Base-by-base conservation (phyloP, 2,329 filamentous ascomycete species). In the Fusarium pilosicola region DNA sequence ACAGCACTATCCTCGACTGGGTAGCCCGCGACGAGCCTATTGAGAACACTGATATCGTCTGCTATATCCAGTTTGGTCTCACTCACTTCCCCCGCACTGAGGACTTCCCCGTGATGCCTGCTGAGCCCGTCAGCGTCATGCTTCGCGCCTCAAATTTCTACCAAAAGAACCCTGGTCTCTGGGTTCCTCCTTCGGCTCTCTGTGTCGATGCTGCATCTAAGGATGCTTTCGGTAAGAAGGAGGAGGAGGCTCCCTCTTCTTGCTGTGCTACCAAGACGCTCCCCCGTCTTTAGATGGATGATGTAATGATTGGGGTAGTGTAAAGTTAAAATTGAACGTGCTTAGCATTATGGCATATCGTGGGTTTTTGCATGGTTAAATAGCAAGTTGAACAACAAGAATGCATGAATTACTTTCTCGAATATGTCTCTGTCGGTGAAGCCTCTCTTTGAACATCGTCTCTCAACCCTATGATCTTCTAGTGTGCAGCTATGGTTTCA, bases 21-120 rank as follows among this genome's bases (percentile, higher is more conserved):
- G 92, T 96, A n/a, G 89, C 94, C 70, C 91, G 93, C 13, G 85
- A 85, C 42, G 91, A 89, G 71, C 88, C 86, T 39, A 91, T 97
- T 76, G 93, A 93, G 61, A 93, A 97, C 85, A 93, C 91, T 0
- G 94, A 98, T 81, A 85, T 97, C 34, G 95, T 98, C 3, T 89
- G 97, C 34, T 98, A 95, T 94, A 95, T 97, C 84, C 97, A 95
- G 0, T 98, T 97, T 78, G 95, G 95, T 42, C 86, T 97, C 44
- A 96, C 93, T 1, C 95, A 97, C 81, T 96, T 97, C 86, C 95
- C 95, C 0, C 86, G 93, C 0, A 95, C 95, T 0, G 95, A 98
- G 81, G 95, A 97, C 81, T 97, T 94, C 85, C 95, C 95, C 42
- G 87, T 97, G 77, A 97, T 97, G 95, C 94, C 94, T 0, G 93